These are phyloP conservation scores for Quambalaria eucalypti DNA, from an alignment of 1,284 basidiomycete species.

Conservation along the genomic window DNA sequence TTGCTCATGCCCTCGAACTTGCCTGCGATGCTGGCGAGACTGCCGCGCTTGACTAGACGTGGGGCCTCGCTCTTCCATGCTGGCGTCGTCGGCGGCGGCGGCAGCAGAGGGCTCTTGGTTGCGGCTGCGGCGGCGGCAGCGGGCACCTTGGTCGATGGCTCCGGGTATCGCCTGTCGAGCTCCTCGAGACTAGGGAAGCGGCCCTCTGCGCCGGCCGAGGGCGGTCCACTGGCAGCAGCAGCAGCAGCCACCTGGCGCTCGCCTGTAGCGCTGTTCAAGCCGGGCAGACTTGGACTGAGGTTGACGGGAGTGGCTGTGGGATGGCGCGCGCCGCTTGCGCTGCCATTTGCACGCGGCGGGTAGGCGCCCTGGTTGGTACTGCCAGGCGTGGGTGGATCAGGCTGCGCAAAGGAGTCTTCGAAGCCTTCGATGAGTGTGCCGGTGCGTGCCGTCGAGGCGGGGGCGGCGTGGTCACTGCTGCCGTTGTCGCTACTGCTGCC, in stretches of 20 bases:
- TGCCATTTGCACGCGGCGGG: no score
- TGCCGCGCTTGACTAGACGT: conserved; percentile 18
- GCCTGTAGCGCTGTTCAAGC: conserved; percentile 13
- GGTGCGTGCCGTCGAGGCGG: background rate
- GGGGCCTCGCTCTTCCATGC: no score
- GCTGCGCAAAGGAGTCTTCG: conserved; percentile 6
- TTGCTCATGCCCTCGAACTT: conserved; percentile 13
- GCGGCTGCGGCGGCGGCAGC: no score
- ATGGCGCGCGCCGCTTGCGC: no score
- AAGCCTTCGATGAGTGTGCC: conserved; percentile 2
- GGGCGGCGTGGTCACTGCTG: background rate
- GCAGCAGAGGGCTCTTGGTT: conserved; percentile 5
- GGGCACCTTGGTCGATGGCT: background rate
- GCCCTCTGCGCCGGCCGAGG: conserved; percentile 5
- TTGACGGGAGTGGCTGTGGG: conserved; percentile 12
- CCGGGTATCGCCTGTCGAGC: conserved; percentile 21
- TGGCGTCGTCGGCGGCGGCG: background rate
- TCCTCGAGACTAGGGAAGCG: conserved; percentile 32
- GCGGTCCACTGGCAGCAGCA: no score
- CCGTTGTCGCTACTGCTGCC: background rate
- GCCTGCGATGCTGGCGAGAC: conserved; percentile 24
- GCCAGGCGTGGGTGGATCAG: background rate
- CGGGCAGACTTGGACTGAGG: conserved; percentile 30
- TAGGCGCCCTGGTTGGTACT: background rate
- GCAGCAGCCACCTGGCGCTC: no score